phyloP scores from a whole-genome alignment of 192 early-diverging fungal species.

The Coemansia sp. region DNA sequence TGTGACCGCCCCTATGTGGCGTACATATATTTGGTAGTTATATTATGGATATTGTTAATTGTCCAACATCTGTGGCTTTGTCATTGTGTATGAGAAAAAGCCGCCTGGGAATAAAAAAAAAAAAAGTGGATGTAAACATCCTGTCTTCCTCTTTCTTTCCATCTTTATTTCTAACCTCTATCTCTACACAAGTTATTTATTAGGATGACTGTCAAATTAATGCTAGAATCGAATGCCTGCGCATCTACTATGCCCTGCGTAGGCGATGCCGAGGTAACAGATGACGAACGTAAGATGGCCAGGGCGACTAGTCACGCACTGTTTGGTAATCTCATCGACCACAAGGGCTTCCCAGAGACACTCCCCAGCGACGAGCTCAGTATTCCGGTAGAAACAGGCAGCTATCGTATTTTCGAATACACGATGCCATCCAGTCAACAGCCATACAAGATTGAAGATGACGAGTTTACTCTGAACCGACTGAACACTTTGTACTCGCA shows the following conservation, averaged over 20 bases:
- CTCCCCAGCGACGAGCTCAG: neutral
- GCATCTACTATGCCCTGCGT: slow-evolving; percentile 12
- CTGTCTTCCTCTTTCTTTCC: neutral
- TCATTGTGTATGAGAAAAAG: no score
- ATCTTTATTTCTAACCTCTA: neutral
- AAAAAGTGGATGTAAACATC: neutral
- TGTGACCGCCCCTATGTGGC: no score
- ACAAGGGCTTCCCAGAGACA: neutral
- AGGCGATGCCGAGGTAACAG: slow-evolving; percentile 21
- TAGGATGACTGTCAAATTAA: neutral
- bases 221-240: neutral
- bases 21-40: no score
- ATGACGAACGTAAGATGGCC: slow-evolving; percentile 3
- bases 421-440: slow-evolving; percentile 15
- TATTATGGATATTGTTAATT: no score
- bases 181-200: neutral
- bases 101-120: no score
- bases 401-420: slow-evolving; percentile 10
- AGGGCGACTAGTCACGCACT: neutral
- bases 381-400: slow-evolving; percentile 13
- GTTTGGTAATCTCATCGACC: neutral
- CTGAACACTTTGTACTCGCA: slow-evolving; percentile 13
- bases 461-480: neutral
- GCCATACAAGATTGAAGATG: slow-evolving; percentile 12
- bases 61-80: neutral